Base-by-base conservation (phyloP, 192 early-diverging fungal species). In the Coemansia furcata region DNA sequence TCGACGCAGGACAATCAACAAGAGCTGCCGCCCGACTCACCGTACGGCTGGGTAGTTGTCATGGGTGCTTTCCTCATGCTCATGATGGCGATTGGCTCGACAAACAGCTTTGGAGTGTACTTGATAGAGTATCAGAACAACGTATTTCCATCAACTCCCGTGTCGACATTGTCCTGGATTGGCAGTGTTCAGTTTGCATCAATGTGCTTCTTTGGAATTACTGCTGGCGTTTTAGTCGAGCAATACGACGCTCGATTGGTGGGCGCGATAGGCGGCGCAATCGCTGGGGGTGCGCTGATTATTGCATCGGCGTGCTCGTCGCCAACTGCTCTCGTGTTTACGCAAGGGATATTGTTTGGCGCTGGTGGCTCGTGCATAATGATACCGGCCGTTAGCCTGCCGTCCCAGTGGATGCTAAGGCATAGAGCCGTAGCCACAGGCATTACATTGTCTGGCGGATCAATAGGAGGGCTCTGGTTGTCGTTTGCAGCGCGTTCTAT, bases 331-430 rank as follows among this genome's bases (percentile, higher is more conserved):
- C 68, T 93, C 6, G 80, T 90, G 33, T 59, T 92, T 36, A 87
- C 92, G 3, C 92, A 93, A 66, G 90, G 90, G 2, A 64, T 93
- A 7, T 50, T 95, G 58, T 90, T 89, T 77, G 94, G 92, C 8
- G 62, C 89, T 15, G 87, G 89, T 9, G 77, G 80, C 5, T 86
- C 85, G 7, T 66, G 91, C 30, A 47, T 89, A 5, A 86, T 87
- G 60, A 85, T 89, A 37, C 89, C 89, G 0, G 79, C 86, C 14
- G 82, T 93, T 23, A 84, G 84, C 33, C 76, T 90, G 11, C 83
- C 87, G 7, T 70, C 83, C 4, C 90, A 94, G 59, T 95, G 89
- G 89, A 92, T 91, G 70, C 67, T 70, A 32, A 86, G 86, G 54
- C 73, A 85, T 37, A 80, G 90, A 9, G 87, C 88, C 0, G 44